Conservation (phyloP, 495 filamentous ascomycete species). For the Penicillium manginii region DNA sequence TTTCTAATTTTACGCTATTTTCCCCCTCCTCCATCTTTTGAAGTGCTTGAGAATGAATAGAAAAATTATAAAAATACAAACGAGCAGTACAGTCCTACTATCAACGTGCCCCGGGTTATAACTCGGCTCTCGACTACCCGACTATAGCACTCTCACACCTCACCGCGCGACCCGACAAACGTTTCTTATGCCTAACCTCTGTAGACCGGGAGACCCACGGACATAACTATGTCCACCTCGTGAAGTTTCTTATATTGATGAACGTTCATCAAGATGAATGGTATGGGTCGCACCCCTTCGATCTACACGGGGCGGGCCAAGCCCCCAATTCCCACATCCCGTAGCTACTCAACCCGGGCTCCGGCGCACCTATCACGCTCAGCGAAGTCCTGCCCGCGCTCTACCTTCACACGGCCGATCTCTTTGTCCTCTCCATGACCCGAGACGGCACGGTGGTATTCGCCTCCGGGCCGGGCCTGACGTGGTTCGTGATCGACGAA, state of each 20-base stretch:
- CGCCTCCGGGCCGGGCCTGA: constrained; percentile 8
- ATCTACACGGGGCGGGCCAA: background rate
- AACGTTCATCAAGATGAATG: background rate
- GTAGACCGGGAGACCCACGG: constrained; percentile 10
- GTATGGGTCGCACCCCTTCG: background rate
- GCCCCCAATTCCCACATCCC: constrained; percentile 4
- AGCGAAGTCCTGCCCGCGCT: constrained; percentile 7
- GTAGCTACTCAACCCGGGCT: constrained; percentile 1
- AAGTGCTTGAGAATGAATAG: no score
- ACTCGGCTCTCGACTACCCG: constrained; percentile 15
- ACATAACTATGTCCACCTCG: constrained; percentile 7
- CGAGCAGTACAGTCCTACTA: background rate
- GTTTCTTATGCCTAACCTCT: constrained; percentile 10
- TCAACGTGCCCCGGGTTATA: constrained; percentile 11
- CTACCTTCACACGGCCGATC: constrained; percentile 12
- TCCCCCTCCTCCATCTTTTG: no score
- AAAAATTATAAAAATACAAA: no score
- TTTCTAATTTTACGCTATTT: no score
- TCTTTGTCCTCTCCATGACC: constrained; percentile 15
- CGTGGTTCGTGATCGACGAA: constrained; percentile 14
- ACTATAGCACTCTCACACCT: constrained; percentile 11
- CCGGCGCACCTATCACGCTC: constrained; percentile 2
- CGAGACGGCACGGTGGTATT: constrained; percentile 13
- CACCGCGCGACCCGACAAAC: constrained; percentile 11
- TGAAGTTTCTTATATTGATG: constrained; percentile 9